These are phyloP conservation scores for Paraphaeosphaeria minitans DNA, from an alignment of 2,329 filamentous ascomycete genomes.

Conservation along the genomic window DNA sequence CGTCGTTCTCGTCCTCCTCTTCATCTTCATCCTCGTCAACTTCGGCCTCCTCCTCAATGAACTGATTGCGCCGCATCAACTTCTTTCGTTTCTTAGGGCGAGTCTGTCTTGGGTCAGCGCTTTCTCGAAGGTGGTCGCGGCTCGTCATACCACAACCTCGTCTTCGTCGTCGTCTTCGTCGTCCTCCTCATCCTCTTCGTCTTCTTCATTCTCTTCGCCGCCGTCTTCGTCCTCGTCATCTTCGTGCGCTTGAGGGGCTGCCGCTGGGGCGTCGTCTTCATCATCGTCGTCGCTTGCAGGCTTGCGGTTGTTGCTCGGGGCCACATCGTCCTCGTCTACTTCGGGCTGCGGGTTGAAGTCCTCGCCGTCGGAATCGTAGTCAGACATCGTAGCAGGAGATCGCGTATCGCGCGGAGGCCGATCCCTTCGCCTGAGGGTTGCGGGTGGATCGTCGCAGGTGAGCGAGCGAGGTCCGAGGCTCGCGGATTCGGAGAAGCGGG, in stretches of 20 bases:
- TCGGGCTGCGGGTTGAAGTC: slow-evolving; percentile 11
- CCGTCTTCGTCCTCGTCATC: slow-evolving; percentile 3
- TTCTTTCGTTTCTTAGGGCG: slow-evolving; percentile 4
- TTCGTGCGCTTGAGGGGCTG: neutral
- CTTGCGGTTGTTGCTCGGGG: neutral
- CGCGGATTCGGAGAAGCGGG: neutral
- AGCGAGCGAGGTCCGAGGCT: neutral
- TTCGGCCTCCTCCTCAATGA: slow-evolving; percentile 12
- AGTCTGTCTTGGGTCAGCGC: slow-evolving; percentile 4
- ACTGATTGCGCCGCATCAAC: slow-evolving; percentile 5
- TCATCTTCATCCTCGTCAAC: slow-evolving; percentile 85
- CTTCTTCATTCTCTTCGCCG: neutral
- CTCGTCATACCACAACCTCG: slow-evolving; percentile 8
- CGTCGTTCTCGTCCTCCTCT: slow-evolving; percentile 80
- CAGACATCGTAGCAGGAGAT: slow-evolving; percentile 1
- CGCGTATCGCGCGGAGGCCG: neutral
- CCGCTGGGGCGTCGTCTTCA: slow-evolving; percentile 1
- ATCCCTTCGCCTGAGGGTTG: neutral
- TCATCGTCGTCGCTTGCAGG: slow-evolving; percentile 3
- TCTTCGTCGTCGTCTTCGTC: slow-evolving; percentile 7
- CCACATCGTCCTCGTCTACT: slow-evolving; percentile 7
- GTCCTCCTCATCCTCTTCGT: slow-evolving; percentile 2
- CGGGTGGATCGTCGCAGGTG: neutral
- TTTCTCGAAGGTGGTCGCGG: neutral
- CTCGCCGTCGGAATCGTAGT: slow-evolving; percentile 8